Evolutionary conservation across 768 basidiomycete species (phyloP), one percentile per base, ranked within the genome.

Genomic region (Amanita pseudoporphyria): DNA sequence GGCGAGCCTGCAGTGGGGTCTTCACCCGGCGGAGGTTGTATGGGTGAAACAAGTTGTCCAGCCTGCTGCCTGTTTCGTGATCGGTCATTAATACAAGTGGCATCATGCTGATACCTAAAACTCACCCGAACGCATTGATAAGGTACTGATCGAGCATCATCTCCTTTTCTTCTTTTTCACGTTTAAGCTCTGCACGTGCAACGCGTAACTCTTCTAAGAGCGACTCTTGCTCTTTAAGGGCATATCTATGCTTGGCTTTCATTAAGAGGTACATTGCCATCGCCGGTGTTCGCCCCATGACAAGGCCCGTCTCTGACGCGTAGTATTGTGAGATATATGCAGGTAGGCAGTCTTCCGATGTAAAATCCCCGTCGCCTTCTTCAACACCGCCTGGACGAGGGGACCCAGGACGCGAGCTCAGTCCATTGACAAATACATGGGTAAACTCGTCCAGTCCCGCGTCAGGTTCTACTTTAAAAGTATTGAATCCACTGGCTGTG

Each of bases 171-270:
- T 78, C 66, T 51, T 69, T 71, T 63, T 80, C 77, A 48, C 64
- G 68, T 54, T 70, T 69, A 47, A 72, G 60, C 54, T 87, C 81
- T 3, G 66, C 62, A 51, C 74, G 72, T 6, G 76, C 63, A 13
- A 71, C 65, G 31, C 77, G 72, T 54, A 89, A 66, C 61, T 93
- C 85, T 54, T 81, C 77, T 26, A 76, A 65, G 33, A 93, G 67
- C 28, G 69, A 67, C 28, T 78, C 79, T 53, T 88, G 81, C 58
- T 87, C 80, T 51, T 84, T 75, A 26, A 82, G 53, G 12, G 78
- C 81, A 59, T 82, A 85, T 44, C 69, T 70, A 61, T 84, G 74
- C 59, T 90, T 91, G 5, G 92, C 90, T 59, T 93, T 87, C 71
- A 77, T 73, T 53, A 67, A 73, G 54, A 67, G 70, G 62, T 93